phyloP scores from a whole-genome alignment of 345 rosid genomes.

The Sisymbrium irio region DNA sequence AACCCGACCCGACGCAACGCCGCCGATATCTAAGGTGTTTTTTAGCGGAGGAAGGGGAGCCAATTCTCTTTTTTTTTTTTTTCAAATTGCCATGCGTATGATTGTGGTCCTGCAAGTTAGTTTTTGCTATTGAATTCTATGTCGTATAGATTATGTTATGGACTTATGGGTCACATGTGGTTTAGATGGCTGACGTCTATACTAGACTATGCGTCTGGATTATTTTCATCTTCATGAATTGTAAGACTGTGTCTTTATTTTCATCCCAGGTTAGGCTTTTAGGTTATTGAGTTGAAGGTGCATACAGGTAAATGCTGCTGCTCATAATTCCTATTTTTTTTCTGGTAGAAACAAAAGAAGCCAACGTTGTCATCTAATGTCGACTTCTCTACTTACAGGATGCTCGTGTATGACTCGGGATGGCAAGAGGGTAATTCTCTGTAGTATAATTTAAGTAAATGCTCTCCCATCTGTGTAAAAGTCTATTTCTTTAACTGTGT shows the following conservation, averaged over 20 bases:
- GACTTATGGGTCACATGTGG: slow-evolving; percentile 10
- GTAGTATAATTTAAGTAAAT: too few relatives aligned
- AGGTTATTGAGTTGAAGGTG: slow-evolving; percentile 97
- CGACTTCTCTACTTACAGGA: slow-evolving; percentile 40
- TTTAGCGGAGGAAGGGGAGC: too few relatives aligned
- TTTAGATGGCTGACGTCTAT: background rate
- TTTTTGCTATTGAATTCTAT: background rate
- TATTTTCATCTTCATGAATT: background rate
- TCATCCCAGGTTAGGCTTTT: slow-evolving; percentile 73
- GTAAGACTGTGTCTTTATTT: slow-evolving; percentile 11
- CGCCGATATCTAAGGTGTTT: too few relatives aligned
- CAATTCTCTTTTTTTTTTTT: background rate
- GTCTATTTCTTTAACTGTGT: too few relatives aligned
- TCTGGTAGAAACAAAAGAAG: background rate
- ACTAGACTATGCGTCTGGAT: slow-evolving; percentile 15
- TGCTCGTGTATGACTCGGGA: slow-evolving; percentile 87
- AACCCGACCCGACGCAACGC: slow-evolving; percentile 51
- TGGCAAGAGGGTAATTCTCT: slow-evolving; percentile 64
- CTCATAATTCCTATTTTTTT: background rate
- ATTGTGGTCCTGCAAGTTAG: slow-evolving; percentile 9
- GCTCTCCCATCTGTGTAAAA: too few relatives aligned
- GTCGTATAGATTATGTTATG: background rate
- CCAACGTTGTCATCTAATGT: background rate
- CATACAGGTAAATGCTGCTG: slow-evolving; percentile 57
- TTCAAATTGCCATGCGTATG: background rate